Evolutionary conservation across 371 early-diverging fungal genomes (phyloP), one percentile per base, ranked within the genome.

Genomic region (Blyttiomyces sp.): DNA sequence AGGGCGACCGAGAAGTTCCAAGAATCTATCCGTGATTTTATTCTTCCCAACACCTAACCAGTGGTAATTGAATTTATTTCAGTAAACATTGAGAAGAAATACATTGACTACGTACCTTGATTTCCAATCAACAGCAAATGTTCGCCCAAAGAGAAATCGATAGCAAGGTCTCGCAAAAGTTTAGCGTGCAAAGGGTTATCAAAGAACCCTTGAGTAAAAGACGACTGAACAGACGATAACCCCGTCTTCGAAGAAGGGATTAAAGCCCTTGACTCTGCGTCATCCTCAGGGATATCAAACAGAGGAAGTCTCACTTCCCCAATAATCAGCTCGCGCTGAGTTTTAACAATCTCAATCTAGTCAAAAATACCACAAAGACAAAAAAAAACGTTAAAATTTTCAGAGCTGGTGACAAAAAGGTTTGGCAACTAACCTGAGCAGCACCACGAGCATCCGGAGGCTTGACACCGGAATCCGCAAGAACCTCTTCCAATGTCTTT

Each of bases 181-280:
- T 81, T 77, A 2, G 84, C 82, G 51, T 92, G 92, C 27, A 82
- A 77, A 45, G 86, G 84, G 61, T 91, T 91, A 55, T 89, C 88
- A 50, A 83, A 85, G 71, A 90, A 36, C 81, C 83, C 54, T 86
- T 83, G 44, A 86, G 66, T 65, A 84, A 54, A 75, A n/a, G n/a
- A n/a, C n/a, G n/a, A n/a, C n/a, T n/a, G n/a, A 30, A 87, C 33
- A 23, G n/a, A 31, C n/a, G 21, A 16, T 13, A 27, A 27, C 13
- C 48, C 48, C 9, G 59, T 50, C 9, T 59, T 19, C 17, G 59
- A 59, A 1, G 59, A 84, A 83, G 82, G 9, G 84, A 54, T 87
- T 79, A 59, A 27, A 1, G 59, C 26, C 27, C 30, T 46, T 0
- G 59, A 32, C 19, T 59, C 49, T 5, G 31, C 33, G 51, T 59